phyloP scores from a whole-genome alignment of 805 yeast genomes.

The Yarrowia sp. region DNA sequence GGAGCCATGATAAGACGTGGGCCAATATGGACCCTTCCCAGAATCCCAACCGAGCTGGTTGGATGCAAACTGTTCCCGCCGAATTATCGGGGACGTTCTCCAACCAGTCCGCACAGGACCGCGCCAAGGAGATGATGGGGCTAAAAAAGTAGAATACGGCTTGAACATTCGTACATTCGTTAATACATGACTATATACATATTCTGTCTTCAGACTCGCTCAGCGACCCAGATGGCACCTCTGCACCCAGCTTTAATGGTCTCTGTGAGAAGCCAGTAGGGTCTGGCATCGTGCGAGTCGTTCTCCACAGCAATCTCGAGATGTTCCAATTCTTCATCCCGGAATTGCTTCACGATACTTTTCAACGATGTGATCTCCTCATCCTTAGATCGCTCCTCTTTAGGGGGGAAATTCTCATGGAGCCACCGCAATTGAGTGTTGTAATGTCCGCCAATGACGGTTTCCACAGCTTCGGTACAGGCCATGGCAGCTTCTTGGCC shows the following conservation, averaged over 20 bases:
- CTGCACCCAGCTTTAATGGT: conserved; percentile 81
- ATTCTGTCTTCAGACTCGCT: conserved; percentile 60
- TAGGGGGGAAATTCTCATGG: conserved; percentile 65
- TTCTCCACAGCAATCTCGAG: conserved; percentile 90
- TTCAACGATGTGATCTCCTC: conserved; percentile 67
- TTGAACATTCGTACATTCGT: conserved; percentile 1
- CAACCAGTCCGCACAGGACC: conserved; percentile 5
- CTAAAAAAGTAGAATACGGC: not conserved
- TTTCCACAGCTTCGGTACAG: conserved; percentile 98
- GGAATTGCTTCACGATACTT: conserved; percentile 69
- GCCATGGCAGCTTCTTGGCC: conserved; percentile 99
- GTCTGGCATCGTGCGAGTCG: conserved; percentile 92
- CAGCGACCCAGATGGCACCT: conserved; percentile 92
- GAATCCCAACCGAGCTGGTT: conserved; percentile 26
- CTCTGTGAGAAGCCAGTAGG: conserved; percentile 88
- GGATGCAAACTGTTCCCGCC: conserved; percentile 20
- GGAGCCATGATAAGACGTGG: conserved; percentile 4
- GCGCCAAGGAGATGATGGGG: conserved; percentile 31
- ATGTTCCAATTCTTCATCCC: conserved; percentile 96
- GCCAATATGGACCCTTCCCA: conserved; percentile 11
- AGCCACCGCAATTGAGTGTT: conserved; percentile 85
- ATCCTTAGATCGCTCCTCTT: conserved; percentile 44
- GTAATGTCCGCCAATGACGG: conserved; percentile 96
- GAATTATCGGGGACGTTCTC: conserved; percentile 15
- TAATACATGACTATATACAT: conserved; percentile 17